Evolutionary conservation across 371 early-diverging fungal genomes (phyloP).

Genomic region (Actinomucor elegans): DNA sequence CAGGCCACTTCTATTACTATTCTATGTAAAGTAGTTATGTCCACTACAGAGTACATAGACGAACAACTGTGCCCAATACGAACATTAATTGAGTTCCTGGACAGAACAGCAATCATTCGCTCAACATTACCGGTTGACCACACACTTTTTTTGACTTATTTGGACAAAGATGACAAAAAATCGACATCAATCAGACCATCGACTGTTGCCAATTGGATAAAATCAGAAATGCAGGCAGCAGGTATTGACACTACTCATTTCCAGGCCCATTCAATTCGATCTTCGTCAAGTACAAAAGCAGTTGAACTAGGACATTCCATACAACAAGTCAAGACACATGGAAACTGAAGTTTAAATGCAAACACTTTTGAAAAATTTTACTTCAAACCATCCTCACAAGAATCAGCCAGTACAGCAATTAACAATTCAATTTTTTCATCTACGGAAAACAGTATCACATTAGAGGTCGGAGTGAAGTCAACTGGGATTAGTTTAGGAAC

Average conservation of each 20-base stretch:
- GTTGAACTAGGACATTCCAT: neutral
- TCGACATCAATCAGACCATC: neutral
- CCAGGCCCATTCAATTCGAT: conserved; percentile 3
- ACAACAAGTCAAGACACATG: neutral
- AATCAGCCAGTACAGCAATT: neutral
- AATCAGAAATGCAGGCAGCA: conserved; percentile 2
- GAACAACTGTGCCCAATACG: neutral
- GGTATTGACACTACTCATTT: conserved; percentile 1
- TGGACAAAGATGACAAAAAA: neutral
- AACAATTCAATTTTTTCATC: conserved; percentile 16
- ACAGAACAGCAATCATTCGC: neutral
- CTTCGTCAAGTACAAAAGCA: conserved; percentile 15
- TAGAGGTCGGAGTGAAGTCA: conserved; percentile 4
- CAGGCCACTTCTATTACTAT: no score
- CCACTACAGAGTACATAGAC: no score
- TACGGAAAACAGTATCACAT: conserved; percentile 11
- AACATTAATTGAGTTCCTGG: neutral
- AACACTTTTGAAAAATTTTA: conserved; percentile 8
- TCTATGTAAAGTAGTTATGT: no score
- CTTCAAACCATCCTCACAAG: neutral
- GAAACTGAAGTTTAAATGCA: neutral
- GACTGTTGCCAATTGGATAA: conserved; percentile 7
- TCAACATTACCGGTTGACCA: neutral
- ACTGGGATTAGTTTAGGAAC: conserved; percentile 11
- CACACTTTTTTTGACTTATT: conserved; percentile 4